Evolutionary conservation across 2,329 filamentous ascomycete species (phyloP).

Genomic region (Metarhizium anisopliae): DNA sequence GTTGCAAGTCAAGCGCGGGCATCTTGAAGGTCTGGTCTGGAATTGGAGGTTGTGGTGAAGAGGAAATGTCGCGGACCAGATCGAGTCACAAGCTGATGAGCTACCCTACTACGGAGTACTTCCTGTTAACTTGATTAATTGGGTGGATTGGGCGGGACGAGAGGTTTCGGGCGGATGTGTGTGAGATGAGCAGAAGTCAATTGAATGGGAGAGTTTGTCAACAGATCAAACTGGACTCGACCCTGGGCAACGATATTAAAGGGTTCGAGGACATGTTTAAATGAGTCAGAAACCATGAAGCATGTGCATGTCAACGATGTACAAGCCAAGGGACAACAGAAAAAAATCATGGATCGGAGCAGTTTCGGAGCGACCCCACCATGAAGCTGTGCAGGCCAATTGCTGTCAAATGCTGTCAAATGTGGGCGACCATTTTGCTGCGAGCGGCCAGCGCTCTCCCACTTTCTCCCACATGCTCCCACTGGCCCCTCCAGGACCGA

Average conservation of each 20-base stretch:
- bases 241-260: not conserved
- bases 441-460: no score
- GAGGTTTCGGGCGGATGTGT: not conserved
- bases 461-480: not conserved
- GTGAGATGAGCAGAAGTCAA: not conserved
- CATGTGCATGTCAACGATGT: not conserved
- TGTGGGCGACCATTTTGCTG: no score
- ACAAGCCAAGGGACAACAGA: not conserved
- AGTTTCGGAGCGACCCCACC: conserved; percentile 21
- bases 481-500: no score
- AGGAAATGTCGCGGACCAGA: not conserved
- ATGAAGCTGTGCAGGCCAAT: not conserved
- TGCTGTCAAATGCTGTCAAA: not conserved
- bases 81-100: not conserved
- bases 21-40: conserved; percentile 18
- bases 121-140: not conserved
- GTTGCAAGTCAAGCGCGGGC: conserved; percentile 30
- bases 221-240: not conserved
- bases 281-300: conserved; percentile 2
- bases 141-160: not conserved
- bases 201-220: not conserved
- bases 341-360: conserved; percentile 15
- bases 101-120: not conserved
- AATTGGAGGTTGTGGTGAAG: not conserved
- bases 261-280: not conserved